These are phyloP conservation scores for Colletotrichum sp. DNA, from an alignment of 2,329 filamentous ascomycete genomes.

Conservation along the genomic window DNA sequence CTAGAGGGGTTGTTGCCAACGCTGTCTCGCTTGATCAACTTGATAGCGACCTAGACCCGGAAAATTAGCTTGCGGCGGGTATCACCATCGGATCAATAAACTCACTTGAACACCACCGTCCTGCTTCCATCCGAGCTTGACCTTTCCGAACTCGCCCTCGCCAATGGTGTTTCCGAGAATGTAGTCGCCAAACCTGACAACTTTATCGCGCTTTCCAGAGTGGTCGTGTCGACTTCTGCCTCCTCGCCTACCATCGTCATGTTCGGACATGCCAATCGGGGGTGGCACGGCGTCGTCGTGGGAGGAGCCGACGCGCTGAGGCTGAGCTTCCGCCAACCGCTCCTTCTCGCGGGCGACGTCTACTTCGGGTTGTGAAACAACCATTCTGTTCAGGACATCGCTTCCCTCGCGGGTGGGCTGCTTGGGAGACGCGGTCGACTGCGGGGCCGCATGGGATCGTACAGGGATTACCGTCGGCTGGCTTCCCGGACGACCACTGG, in stretches of 20 bases:
- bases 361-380: conserved; percentile 77
- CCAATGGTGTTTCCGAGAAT: conserved; percentile 94
- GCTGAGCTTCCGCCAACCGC: conserved; percentile 66
- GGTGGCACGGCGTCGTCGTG: conserved; percentile 51
- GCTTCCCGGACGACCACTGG: conserved; percentile 36
- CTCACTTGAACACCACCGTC: conserved; percentile 43
- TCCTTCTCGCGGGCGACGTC: conserved; percentile 76
- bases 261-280: conserved; percentile 47
- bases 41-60: conserved; percentile 87
- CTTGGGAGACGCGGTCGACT: conserved; percentile 55
- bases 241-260: conserved; percentile 52
- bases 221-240: conserved; percentile 66
- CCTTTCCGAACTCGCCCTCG: conserved; percentile 98
- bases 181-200: conserved; percentile 90
- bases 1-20: conserved; percentile 88
- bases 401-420: conserved; percentile 76
- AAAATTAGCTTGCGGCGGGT: conserved; percentile 15
- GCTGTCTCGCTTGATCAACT: conserved; percentile 91
- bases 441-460: conserved; percentile 43
- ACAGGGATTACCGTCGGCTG: conserved; percentile 46
- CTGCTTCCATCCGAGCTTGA: conserved; percentile 69
- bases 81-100: neutral
- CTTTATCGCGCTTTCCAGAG: conserved; percentile 62
- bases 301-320: conserved; percentile 37
- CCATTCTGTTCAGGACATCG: conserved; percentile 77